phyloP scores from a whole-genome alignment of 148 eudicot species.

The Fagopyrum esculentum region DNA sequence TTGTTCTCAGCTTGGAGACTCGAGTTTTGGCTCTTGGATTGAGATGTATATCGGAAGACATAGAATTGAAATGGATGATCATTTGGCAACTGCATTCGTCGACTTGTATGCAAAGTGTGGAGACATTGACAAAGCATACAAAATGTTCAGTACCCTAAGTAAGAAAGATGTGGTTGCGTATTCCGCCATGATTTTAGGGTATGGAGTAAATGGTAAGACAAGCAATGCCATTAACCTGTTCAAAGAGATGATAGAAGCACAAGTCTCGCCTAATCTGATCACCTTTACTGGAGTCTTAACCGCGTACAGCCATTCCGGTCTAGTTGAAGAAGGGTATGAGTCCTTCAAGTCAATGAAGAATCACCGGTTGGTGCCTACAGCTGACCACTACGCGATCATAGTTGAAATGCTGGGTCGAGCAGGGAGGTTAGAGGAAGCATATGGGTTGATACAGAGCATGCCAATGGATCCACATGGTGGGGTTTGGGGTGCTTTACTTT shows the following conservation, averaged over 20 bases:
- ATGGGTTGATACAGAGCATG: slow-evolving; percentile 66
- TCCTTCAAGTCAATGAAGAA: slow-evolving; percentile 54
- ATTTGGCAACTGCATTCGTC: slow-evolving; percentile 55
- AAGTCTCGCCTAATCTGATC: slow-evolving; percentile 49
- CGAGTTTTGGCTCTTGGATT: slow-evolving; percentile 40
- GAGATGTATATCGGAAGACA: slow-evolving; percentile 37
- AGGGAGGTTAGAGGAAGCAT: slow-evolving; percentile 66
- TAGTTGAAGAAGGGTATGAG: slow-evolving; percentile 68
- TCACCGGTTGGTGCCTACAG: slow-evolving; percentile 47
- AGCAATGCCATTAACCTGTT: slow-evolving; percentile 51
- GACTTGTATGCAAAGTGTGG: slow-evolving; percentile 82
- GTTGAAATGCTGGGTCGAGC: slow-evolving; percentile 78
- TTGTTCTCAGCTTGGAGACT: slow-evolving; percentile 71
- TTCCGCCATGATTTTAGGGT: slow-evolving; percentile 78
- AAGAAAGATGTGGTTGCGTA: slow-evolving; percentile 76
- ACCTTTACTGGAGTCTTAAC: slow-evolving; percentile 69
- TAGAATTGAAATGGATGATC: slow-evolving; percentile 60
- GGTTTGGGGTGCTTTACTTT: slow-evolving; percentile 90
- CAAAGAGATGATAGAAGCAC: slow-evolving; percentile 45
- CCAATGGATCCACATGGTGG: slow-evolving; percentile 73
- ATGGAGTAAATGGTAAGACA: slow-evolving; percentile 59
- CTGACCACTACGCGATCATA: slow-evolving; percentile 71
- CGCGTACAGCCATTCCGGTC: slow-evolving; percentile 71
- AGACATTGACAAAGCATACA: slow-evolving; percentile 48
- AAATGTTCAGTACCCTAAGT: slow-evolving; percentile 39